These are phyloP conservation scores for Podila minutissima DNA, from an alignment of 192 early-diverging fungal genomes.

Conservation along the genomic window DNA sequence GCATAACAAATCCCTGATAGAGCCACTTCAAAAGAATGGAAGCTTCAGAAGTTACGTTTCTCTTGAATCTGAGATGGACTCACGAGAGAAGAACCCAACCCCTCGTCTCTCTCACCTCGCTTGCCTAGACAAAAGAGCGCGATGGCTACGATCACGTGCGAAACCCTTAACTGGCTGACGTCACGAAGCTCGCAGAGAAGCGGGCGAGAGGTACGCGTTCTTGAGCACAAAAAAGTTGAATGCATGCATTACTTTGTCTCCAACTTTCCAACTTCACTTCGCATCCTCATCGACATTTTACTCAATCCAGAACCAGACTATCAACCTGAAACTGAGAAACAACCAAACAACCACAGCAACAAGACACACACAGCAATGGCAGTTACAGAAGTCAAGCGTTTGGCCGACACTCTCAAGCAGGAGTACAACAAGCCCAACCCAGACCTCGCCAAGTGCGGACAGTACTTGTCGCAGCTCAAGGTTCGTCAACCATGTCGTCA, in stretches of 20 bases:
- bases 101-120: no score
- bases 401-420: conserved; percentile 71
- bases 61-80: no score
- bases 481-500: conserved; percentile 37
- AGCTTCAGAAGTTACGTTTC: no score
- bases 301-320: not conserved
- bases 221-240: no score
- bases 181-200: no score
- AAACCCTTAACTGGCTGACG: no score
- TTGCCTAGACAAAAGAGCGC: no score
- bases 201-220: no score
- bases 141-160: no score
- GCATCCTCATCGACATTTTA: not conserved
- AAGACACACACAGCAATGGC: conserved; percentile 16
- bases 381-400: conserved; percentile 49
- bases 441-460: conserved; percentile 75
- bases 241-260: not conserved
- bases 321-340: not conserved
- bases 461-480: conserved; percentile 75
- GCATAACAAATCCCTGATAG: no score
- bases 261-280: not conserved
- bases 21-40: no score
- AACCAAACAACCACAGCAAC: not conserved
- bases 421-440: conserved; percentile 72
- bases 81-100: no score